These are phyloP conservation scores for Silene latifolia DNA, from an alignment of 148 eudicot species.

Conservation along the genomic window DNA sequence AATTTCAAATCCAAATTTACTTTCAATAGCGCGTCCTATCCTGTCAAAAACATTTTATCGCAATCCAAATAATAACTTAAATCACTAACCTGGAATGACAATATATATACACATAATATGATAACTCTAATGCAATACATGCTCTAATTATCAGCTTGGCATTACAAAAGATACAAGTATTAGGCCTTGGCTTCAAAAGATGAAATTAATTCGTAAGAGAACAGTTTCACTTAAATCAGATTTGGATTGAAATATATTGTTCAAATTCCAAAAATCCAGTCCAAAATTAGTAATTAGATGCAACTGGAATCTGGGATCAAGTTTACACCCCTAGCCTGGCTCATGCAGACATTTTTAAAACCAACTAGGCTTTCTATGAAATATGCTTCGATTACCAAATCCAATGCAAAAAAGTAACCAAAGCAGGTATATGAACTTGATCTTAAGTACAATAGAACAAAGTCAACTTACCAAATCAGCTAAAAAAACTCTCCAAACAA, in stretches of 20 bases:
- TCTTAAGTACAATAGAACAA: too few relatives aligned
- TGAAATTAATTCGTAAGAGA: neutral
- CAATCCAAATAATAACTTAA: neutral
- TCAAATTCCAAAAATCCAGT: neutral
- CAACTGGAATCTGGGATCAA: neutral
- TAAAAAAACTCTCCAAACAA: neutral
- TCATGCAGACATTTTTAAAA: neutral
- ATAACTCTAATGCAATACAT: neutral
- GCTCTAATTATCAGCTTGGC: neutral
- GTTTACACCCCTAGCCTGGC: neutral
- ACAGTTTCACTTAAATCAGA: neutral
- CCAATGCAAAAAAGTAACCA: neutral
- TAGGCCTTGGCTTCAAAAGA: neutral
- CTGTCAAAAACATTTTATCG: neutral
- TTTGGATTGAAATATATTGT: neutral
- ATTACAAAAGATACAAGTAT: neutral
- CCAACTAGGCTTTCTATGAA: too few relatives aligned
- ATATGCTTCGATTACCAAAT: too few relatives aligned
- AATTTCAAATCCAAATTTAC: neutral
- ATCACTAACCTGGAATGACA: neutral
- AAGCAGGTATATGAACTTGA: conserved; percentile 4
- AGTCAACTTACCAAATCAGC: conserved; percentile 4
- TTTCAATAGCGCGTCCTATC: neutral
- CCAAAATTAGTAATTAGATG: neutral
- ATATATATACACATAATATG: neutral